Evolutionary conservation across 768 basidiomycete genomes (phyloP).

Genomic region (Brasilioporus rufonigricans): DNA sequence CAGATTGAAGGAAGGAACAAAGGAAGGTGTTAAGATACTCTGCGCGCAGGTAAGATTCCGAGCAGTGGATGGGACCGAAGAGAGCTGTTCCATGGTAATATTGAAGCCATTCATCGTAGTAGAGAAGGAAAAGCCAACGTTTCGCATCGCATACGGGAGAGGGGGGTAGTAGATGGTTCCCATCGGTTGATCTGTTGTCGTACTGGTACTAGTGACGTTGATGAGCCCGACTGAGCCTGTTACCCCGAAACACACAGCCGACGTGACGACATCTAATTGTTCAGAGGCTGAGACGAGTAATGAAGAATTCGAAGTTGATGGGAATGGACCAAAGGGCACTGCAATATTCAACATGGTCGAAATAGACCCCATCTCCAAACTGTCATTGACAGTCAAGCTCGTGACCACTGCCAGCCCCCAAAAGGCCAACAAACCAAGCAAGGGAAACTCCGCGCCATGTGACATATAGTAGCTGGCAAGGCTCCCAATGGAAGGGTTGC

Average conservation of each 20-base stretch:
- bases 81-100: conserved; percentile 11
- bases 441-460: conserved; percentile 8
- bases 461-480: conserved; percentile 1
- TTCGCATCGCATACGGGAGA: neutral
- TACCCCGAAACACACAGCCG: conserved; percentile 3
- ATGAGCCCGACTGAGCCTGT: conserved; percentile 4
- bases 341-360: fast-evolving
- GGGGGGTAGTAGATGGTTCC: conserved; percentile 17
- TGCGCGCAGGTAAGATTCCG: conserved; percentile 4
- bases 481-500: conserved; percentile 7
- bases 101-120: conserved; percentile 16
- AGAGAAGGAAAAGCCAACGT: neutral
- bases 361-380: neutral
- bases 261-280: conserved; percentile 1
- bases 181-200: neutral
- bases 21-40: too few species aligned
- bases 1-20: neutral
- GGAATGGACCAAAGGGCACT: conserved; percentile 8
- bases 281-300: neutral
- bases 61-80: conserved; percentile 11
- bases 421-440: conserved; percentile 5
- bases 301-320: neutral
- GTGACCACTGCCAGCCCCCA: conserved; percentile 15
- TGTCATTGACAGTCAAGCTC: conserved; percentile 9
- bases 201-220: neutral